Evolutionary conservation across 202 grass and related monocot genomes (phyloP).

Genomic region (Cymbopogon flexuosus): DNA sequence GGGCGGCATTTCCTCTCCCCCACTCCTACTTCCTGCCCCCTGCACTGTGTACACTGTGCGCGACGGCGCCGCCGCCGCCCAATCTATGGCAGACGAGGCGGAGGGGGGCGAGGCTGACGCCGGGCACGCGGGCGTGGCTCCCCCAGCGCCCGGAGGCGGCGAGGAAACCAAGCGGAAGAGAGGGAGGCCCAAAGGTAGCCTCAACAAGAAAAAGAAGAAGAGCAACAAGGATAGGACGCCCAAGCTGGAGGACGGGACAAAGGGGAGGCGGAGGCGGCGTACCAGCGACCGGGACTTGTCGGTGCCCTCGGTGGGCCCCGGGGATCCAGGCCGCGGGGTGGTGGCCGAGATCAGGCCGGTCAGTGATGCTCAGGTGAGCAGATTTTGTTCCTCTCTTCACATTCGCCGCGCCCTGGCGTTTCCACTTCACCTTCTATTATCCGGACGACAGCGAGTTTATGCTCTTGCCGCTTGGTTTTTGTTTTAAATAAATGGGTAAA

Average conservation of each 20-base stretch:
- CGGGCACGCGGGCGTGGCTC: background rate
- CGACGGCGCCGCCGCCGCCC: background rate
- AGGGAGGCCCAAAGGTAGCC: background rate
- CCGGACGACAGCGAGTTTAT: background rate
- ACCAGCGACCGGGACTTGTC: background rate
- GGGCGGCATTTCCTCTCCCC: background rate
- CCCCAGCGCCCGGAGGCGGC: background rate
- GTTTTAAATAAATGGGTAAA: background rate
- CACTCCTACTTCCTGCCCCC: background rate
- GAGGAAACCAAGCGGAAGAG: background rate
- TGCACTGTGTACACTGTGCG: background rate
- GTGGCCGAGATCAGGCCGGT: background rate
- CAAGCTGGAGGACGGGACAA: background rate
- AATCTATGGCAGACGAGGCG: background rate
- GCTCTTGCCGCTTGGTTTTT: background rate
- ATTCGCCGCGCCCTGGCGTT: background rate
- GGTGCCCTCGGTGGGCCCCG: background rate
- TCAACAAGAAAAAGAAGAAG: background rate
- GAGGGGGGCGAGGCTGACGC: background rate
- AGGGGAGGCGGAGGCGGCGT: background rate
- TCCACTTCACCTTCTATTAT: background rate
- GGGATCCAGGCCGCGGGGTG: conserved; percentile 11
- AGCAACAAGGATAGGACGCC: background rate
- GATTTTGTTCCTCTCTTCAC: background rate
- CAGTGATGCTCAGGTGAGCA: background rate